Conservation (phyloP, 345 rosid genomes). For the Gossypioides kirkii region DNA sequence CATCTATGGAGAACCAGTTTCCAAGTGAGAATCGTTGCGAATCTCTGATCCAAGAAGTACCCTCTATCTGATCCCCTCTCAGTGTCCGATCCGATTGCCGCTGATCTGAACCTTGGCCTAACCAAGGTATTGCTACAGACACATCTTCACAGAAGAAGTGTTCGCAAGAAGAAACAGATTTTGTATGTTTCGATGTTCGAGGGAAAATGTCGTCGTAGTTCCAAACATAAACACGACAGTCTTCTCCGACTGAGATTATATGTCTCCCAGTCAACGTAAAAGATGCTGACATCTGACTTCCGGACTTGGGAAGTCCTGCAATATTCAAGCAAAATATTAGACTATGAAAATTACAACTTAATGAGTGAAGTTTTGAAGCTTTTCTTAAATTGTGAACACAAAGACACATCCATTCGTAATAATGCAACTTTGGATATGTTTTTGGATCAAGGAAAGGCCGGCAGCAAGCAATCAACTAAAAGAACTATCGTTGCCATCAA, state of each 20-base stretch:
- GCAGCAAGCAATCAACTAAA: no score
- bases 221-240: conserved; percentile 72
- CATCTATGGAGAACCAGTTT: conserved; percentile 51
- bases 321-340: conserved; percentile 9
- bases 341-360: conserved; percentile 5
- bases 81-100: conserved; percentile 7
- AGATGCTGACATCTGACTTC: conserved; percentile 76
- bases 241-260: conserved; percentile 72
- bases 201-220: conserved; percentile 31
- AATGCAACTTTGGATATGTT: not conserved
- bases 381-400: not conserved
- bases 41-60: conserved; percentile 25
- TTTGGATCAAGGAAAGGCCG: not conserved
- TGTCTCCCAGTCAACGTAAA: conserved; percentile 63
- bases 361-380: not conserved
- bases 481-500: not conserved
- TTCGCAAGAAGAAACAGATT: conserved; percentile 60
- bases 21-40: conserved; percentile 43
- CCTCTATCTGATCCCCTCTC: conserved; percentile 10
- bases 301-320: conserved; percentile 52
- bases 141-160: conserved; percentile 57
- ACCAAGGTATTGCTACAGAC: conserved; percentile 64
- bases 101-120: conserved; percentile 28
- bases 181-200: conserved; percentile 32
- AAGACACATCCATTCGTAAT: not conserved